These are phyloP conservation scores for Tagetes patula DNA, from an alignment of 129 eudicot species.

Conservation along the genomic window DNA sequence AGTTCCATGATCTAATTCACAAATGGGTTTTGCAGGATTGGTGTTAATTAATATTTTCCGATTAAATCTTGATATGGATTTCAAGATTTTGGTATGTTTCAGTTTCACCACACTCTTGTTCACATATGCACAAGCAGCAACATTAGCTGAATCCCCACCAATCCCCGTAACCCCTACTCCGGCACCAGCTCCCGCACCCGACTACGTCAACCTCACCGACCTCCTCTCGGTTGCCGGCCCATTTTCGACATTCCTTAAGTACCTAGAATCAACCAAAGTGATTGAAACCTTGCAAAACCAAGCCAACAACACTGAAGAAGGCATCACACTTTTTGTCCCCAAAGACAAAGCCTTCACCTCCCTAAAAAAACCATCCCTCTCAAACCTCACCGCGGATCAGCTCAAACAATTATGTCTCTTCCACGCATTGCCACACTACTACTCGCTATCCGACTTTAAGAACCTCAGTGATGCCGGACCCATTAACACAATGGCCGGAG, in stretches of 20 bases:
- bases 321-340: slow-evolving; percentile 82
- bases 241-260: slow-evolving; percentile 73
- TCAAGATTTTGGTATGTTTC: slow-evolving; percentile 30
- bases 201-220: slow-evolving; percentile 64
- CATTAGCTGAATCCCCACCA: slow-evolving; percentile 28
- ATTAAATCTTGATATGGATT: slow-evolving; percentile 31
- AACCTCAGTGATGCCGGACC: slow-evolving; percentile 67
- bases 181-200: slow-evolving; percentile 87
- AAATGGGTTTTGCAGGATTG: slow-evolving; percentile 35
- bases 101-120: slow-evolving; percentile 37
- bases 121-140: slow-evolving; percentile 39
- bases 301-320: slow-evolving; percentile 89
- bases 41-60: neutral
- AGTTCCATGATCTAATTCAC: neutral
- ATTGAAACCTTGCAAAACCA: slow-evolving; percentile 74
- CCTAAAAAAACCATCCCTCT: slow-evolving; percentile 52
- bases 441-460: slow-evolving; percentile 71
- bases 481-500: slow-evolving; percentile 66
- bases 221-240: slow-evolving; percentile 83
- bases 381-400: slow-evolving; percentile 79
- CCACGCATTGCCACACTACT: slow-evolving; percentile 85
- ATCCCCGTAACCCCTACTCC: slow-evolving; percentile 53
- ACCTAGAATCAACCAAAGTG: slow-evolving; percentile 64
- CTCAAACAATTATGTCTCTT: slow-evolving; percentile 68
- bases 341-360: slow-evolving; percentile 64